Base-by-base conservation (phyloP, 176 grass and related monocot genomes). In the Musa acuminata region DNA sequence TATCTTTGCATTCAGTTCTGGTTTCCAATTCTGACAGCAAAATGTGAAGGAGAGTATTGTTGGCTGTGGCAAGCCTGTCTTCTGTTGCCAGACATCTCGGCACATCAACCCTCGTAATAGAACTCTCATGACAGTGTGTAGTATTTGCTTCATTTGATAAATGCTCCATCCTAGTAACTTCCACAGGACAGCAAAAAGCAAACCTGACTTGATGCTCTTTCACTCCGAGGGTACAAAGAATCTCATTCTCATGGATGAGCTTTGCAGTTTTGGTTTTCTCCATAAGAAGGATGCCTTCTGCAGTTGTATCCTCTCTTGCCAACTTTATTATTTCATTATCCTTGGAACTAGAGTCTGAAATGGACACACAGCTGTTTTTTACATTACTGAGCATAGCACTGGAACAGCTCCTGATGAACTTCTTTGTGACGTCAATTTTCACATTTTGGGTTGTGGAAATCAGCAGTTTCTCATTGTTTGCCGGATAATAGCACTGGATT, bases 401-500 rank as follows among this genome's bases (percentile, higher is more conserved):
- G 14, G 72, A 57, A 55, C 52, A 58, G 12, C 79, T 89, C 63
- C 16, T 35, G 55, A 98, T 83, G 69, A 98, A 93, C 51, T 76
- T 86, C 67, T 89, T 87, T 5, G 86, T 88, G 75, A 84, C 84
- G n/a, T 54, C 75, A 71, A 93, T 76, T 87, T 89, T 91, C 53
- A 87, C 57, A 72, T 74, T 84, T 13, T 73, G 69, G 14, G 80
- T 75, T 24, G 78, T 89, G 13, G 84, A 86, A 73, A 97, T 79
- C 51, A 89, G 68, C 57, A 91, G 68, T 0, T 67, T 85, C 35
- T 98, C 94, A 19, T 93, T 85, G 75, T 98, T 98, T 65, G 87
- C 94, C 51, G 94, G 94, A 71, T 84, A 91, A 64, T 78, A 86
- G 70, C 90, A 97, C 43, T 79, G 77, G 72, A 89, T 98, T 48